Percentiles rank a stretch among this genome's conserved stretches.
phyloP scores from a whole-genome alignment of 2,329 filamentous ascomycete genomes.

The Fusarium hainanense region DNA sequence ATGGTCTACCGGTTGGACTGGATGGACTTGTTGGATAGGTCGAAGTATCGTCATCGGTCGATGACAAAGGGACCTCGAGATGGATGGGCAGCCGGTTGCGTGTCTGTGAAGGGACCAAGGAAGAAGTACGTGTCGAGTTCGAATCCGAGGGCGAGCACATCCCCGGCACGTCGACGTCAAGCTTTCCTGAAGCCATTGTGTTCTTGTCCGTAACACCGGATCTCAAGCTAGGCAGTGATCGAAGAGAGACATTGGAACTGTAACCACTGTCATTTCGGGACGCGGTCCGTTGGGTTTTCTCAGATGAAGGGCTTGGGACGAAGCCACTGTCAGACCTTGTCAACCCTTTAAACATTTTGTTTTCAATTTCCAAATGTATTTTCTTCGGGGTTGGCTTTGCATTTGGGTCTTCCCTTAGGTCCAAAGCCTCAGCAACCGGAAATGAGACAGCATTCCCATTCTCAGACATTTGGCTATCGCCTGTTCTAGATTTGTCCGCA shows the following conservation, averaged over 20 bases:
- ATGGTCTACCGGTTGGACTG: slow-evolving; percentile 26
- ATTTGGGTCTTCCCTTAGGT: slow-evolving; percentile 57
- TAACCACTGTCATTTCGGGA: slow-evolving; percentile 71
- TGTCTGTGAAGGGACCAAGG: slow-evolving; percentile 32
- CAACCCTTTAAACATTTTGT: slow-evolving; percentile 40
- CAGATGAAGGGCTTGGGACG: slow-evolving; percentile 58
- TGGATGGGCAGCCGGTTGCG: slow-evolving; percentile 32
- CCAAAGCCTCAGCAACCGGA: slow-evolving; percentile 52
- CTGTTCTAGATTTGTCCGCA: slow-evolving; percentile 30
- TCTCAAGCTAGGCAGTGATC: slow-evolving; percentile 58
- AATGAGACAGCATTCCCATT: slow-evolving; percentile 48
- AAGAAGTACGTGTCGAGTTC: slow-evolving; percentile 36
- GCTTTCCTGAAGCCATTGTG: slow-evolving; percentile 35
- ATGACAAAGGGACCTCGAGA: slow-evolving; percentile 30
- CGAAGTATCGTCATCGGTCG: slow-evolving; percentile 31
- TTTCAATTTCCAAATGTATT: slow-evolving; percentile 36
- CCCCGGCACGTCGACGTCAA: slow-evolving; percentile 19
- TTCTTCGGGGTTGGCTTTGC: slow-evolving; percentile 52
- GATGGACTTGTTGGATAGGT: slow-evolving; percentile 35
- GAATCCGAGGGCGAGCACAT: slow-evolving; percentile 32
- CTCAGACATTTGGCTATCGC: slow-evolving; percentile 32
- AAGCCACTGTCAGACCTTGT: slow-evolving; percentile 61
- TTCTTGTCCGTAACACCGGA: slow-evolving; percentile 37
- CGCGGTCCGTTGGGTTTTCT: slow-evolving; percentile 57
- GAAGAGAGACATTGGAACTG: slow-evolving; percentile 68